Conservation (phyloP, 2,329 filamentous ascomycete genomes). For the Albifimbria verrucaria region DNA sequence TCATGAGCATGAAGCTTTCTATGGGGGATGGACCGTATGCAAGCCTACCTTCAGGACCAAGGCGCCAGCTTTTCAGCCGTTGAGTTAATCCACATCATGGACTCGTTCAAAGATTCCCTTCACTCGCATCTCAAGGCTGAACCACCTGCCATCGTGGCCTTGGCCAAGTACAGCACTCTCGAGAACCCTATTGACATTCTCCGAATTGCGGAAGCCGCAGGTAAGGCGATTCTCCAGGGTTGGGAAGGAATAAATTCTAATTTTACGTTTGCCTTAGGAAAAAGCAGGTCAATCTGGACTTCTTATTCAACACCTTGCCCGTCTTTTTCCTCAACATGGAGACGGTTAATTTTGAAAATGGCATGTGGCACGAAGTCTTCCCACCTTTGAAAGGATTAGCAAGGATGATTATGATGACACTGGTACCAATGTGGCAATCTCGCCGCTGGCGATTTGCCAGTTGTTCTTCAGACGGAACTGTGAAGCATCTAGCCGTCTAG, state of each 20-base stretch:
- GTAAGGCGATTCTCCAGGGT: neutral
- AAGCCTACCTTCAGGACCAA: constrained; percentile 42
- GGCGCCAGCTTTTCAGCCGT: constrained; percentile 34
- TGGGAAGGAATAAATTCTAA: neutral
- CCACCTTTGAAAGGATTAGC: constrained; percentile 10
- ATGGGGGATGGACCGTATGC: constrained; percentile 39
- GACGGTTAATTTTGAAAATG: constrained; percentile 15
- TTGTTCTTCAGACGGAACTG: constrained; percentile 10
- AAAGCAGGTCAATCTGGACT: constrained; percentile 13
- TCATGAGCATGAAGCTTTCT: constrained; percentile 8
- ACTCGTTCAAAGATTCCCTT: constrained; percentile 40
- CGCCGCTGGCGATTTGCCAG: constrained; percentile 17
- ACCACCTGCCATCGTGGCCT: constrained; percentile 13
- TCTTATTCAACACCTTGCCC: constrained; percentile 16
- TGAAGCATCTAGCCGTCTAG: constrained; percentile 11
- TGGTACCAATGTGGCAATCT: constrained; percentile 14
- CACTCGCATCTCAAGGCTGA: constrained; percentile 37
- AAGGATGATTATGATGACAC: constrained; percentile 9
- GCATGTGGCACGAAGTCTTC: constrained; percentile 20
- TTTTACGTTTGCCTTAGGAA: constrained; percentile 7
- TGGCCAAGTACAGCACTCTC: constrained; percentile 14
- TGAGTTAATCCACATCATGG: constrained; percentile 41
- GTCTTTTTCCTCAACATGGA: constrained; percentile 22
- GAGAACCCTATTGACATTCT: constrained; percentile 18
- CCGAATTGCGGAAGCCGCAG: constrained; percentile 12